These are phyloP conservation scores for Emergomyces orientalis DNA, from an alignment of 2,329 filamentous ascomycete species.

Conservation along the genomic window DNA sequence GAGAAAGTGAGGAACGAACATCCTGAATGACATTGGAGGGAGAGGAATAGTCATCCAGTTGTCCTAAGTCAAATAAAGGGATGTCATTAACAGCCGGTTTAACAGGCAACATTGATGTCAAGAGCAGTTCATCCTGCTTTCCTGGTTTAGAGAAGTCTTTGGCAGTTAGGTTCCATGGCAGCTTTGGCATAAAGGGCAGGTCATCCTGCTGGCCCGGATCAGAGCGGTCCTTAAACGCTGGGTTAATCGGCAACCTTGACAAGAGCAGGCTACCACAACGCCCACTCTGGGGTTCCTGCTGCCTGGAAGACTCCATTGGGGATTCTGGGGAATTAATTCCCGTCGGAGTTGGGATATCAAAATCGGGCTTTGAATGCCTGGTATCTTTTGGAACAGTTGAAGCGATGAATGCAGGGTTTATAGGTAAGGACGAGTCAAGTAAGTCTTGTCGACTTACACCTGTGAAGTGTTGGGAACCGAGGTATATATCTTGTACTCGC, in stretches of 20 bases:
- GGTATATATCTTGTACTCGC: not conserved
- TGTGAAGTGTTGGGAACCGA: not conserved
- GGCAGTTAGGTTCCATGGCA: constrained; percentile 28
- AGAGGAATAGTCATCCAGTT: not conserved
- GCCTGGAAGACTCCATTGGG: not conserved
- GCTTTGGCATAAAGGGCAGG: constrained; percentile 21
- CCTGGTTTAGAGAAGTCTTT: constrained; percentile 1
- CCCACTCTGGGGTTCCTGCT: not conserved
- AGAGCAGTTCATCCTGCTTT: constrained; percentile 2
- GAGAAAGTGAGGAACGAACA: not conserved
- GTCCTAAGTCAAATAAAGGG: not conserved
- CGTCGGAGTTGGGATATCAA: constrained; percentile 8
- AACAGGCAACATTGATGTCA: constrained; percentile 15
- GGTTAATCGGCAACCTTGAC: constrained; percentile 29
- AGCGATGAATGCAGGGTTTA: constrained; percentile 13
- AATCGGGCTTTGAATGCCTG: not conserved
- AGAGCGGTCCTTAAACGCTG: constrained; percentile 16
- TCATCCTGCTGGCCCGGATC: not conserved
- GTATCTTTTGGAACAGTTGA: not conserved
- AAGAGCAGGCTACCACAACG: constrained; percentile 17
- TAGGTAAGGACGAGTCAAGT: constrained; percentile 10
- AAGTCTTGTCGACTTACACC: not conserved
- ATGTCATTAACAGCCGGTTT: constrained; percentile 7
- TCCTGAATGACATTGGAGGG: not conserved
- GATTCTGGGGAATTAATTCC: not conserved